phyloP scores from a whole-genome alignment of 2,329 filamentous ascomycete genomes.

The Colletotrichum incanum region DNA sequence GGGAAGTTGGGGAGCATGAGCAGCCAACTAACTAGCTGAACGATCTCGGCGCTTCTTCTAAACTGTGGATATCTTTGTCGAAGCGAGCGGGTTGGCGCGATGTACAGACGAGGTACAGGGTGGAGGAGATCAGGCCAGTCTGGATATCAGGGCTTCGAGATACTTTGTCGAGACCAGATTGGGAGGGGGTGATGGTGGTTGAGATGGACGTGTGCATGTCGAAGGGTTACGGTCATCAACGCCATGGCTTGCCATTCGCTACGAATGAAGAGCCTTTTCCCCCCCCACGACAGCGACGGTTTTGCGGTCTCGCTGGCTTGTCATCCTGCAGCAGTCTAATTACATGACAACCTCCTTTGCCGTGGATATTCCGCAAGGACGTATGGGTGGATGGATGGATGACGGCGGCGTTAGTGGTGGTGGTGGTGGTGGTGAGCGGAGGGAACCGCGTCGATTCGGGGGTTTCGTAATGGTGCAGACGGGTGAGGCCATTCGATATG shows the following conservation, averaged over 20 bases:
- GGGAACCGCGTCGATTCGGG: background rate
- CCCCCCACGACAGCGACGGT: background rate
- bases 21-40: background rate
- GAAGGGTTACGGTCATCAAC: conserved; percentile 1
- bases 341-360: background rate
- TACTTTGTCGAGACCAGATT: background rate
- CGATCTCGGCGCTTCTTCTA: conserved; percentile 14
- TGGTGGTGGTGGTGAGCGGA: conserved; percentile 2
- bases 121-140: conserved; percentile 12
- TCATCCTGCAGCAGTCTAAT: conserved; percentile 15
- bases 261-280: conserved; percentile 9
- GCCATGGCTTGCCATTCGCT: conserved; percentile 23
- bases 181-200: background rate
- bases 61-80: background rate
- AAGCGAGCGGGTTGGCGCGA: conserved; percentile 20
- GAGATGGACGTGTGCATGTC: background rate
- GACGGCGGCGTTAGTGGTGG: background rate
- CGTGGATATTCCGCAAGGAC: background rate
- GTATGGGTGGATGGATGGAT: background rate
- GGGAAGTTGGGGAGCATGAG: background rate
- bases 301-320: background rate
- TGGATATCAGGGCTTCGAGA: conserved; percentile 12
- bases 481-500: conserved; percentile 13
- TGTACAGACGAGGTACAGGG: conserved; percentile 2
- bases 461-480: conserved; percentile 39